Base-by-base conservation (phyloP, 2,329 filamentous ascomycete genomes). In the Dryadomyces quercus-mongolicae region DNA sequence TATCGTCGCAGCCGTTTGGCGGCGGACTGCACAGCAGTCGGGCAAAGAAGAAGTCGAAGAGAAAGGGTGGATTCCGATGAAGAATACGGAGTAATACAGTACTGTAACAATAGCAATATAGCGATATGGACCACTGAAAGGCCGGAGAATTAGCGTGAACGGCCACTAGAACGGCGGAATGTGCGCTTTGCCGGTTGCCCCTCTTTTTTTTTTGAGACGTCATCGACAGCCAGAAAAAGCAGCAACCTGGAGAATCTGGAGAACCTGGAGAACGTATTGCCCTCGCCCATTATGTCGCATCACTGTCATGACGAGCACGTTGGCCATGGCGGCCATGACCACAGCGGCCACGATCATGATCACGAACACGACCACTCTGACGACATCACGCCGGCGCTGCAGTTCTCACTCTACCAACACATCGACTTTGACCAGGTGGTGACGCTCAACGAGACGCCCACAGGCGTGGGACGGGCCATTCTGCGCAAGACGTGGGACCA, bases 401-500 rank as follows among this genome's bases (percentile, higher is more conserved):
- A 97, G 69, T 85, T 84, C 62, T 89, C 90, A 45, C 82, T 98
- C 40, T 97, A 96, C 73, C 82, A 88, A 60, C 86, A 95, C 67
- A 90, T 98, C 69, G 82, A 91, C 67, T 96, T 97, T 70, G 85
- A 88, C 70, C 79, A 83, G 31, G 83, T 98, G 58, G 81, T 75
- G 42, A 93, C 92, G 0, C 72, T 96, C 54, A 98, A 98, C 68
- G 93, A 97, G 71, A 75, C 81, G 12, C 67, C 70, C 15, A 71
- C 81, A 8, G 80, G 83, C 56, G 78, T 83, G 0, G 93, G 91
- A 18, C 79, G 80, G 60, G 80, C 79, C 1, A 78, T 97, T 34
- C 81, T 94, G 40, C 83, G 89, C 71, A 98, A 98, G 76, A 88
- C 90, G 54, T 98, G 91, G 91, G 78, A 80, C 6, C 85, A 97